Conservation (phyloP, 768 basidiomycete genomes). For the Rhodotorula diobovata region DNA sequence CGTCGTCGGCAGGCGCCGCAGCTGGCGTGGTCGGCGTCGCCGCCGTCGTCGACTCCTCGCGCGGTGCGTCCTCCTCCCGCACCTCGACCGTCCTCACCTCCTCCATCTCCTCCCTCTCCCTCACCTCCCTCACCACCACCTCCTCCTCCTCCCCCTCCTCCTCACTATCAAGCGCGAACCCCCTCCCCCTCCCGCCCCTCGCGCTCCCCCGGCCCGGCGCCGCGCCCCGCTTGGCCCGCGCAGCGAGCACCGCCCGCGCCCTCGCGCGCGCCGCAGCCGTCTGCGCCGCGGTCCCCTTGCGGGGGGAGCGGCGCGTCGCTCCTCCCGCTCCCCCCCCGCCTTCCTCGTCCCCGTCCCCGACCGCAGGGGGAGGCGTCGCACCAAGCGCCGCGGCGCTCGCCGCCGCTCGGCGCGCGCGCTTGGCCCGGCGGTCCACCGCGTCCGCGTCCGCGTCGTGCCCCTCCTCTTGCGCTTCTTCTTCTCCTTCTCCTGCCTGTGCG, state of each 20-base stretch:
- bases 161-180: constrained; percentile 10
- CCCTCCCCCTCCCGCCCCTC: neutral
- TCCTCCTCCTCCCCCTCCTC: constrained; percentile 1
- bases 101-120: neutral
- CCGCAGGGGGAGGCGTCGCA: neutral
- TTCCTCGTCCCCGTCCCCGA: neutral
- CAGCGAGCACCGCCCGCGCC: constrained; percentile 19
- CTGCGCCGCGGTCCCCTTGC: constrained; percentile 11
- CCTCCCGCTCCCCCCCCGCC: neutral
- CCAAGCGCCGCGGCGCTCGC: neutral
- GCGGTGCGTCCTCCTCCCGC: neutral
- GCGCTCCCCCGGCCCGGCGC: neutral
- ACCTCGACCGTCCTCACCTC: neutral
- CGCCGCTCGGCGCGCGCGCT: constrained; percentile 3
- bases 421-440: constrained; percentile 12
- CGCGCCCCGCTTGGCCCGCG: constrained; percentile 1
- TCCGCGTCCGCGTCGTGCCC: neutral
- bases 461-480: neutral
- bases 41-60: neutral
- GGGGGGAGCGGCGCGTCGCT: neutral
- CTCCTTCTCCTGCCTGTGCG: neutral
- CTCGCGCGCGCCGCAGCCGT: constrained; percentile 16
- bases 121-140: neutral
- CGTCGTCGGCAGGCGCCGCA: neutral
- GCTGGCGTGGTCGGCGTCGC: too few relatives aligned